phyloP scores from a whole-genome alignment of 148 eudicot genomes.

The Suaeda aralocaspica region DNA sequence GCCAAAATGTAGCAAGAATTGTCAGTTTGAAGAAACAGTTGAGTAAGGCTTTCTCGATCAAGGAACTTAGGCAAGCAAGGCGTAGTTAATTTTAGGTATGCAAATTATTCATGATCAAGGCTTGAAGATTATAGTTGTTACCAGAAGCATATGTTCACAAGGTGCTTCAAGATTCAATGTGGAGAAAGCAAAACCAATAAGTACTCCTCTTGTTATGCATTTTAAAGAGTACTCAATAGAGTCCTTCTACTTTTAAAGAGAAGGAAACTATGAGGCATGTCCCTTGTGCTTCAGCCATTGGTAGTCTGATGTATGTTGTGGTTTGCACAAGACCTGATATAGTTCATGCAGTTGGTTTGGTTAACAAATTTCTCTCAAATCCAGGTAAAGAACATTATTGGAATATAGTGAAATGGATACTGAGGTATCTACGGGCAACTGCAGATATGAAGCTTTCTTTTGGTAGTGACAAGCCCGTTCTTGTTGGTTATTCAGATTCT shows the following conservation, averaged over 20 bases:
- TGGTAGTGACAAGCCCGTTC: not conserved
- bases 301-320: no score
- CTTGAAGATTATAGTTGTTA: not conserved
- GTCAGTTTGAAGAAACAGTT: no score
- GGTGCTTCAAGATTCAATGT: no score
- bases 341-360: no score
- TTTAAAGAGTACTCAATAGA: not conserved
- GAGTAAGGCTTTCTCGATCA: no score
- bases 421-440: not conserved
- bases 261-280: no score
- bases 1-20: no score
- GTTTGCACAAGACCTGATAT: no score
- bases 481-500: not conserved
- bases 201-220: slow-evolving; percentile 5
- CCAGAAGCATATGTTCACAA: no score
- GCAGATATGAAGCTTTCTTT: not conserved
- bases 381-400: not conserved
- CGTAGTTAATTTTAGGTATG: not conserved
- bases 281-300: no score
- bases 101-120: not conserved
- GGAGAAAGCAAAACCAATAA: slow-evolving; percentile 9
- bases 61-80: not conserved
- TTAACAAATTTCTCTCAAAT: no score
- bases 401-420: not conserved
- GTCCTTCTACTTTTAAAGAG: not conserved